These are phyloP conservation scores for Martiniozyma asiatica DNA, from an alignment of 1,139 yeast genomes.

Conservation along the genomic window DNA sequence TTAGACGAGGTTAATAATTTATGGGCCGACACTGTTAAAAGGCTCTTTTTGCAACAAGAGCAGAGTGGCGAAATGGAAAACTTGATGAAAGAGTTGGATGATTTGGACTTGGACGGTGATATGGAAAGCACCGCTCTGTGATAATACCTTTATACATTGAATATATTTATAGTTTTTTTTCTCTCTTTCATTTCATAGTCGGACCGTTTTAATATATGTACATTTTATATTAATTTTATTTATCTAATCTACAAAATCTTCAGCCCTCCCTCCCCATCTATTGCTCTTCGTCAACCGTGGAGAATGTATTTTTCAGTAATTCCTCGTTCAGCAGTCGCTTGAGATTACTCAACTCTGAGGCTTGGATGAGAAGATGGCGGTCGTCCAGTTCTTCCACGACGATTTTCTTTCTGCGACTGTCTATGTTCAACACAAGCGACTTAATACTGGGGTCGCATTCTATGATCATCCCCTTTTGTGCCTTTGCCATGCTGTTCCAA, in stretches of 20 bases:
- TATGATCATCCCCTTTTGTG: constrained; percentile 26
- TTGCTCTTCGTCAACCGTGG: constrained; percentile 5
- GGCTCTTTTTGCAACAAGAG: constrained; percentile 17
- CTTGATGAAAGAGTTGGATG: constrained; percentile 6
- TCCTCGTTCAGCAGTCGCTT: constrained; percentile 65
- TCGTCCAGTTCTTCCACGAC: constrained; percentile 77
- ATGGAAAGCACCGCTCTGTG: neutral
- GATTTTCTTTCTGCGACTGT: constrained; percentile 58
- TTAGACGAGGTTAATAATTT: constrained; percentile 42
- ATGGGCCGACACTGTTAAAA: constrained; percentile 32
- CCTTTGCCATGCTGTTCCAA: constrained; percentile 31
- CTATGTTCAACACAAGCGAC: constrained; percentile 75
- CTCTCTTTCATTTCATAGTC: too few relatives aligned
- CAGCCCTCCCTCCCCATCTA: too few relatives aligned
- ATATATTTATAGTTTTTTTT: neutral
- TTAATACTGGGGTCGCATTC: constrained; percentile 74
- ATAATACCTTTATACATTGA: neutral
- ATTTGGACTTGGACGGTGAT: neutral
- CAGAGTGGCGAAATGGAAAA: constrained; percentile 7
- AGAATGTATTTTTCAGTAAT: constrained; percentile 36
- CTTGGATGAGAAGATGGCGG: constrained; percentile 73
- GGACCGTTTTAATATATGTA: too few relatives aligned
- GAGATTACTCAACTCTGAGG: constrained; percentile 60
- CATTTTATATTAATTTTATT: too few relatives aligned
- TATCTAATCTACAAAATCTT: too few relatives aligned